Evolutionary conservation across 2,329 filamentous ascomycete genomes (phyloP), one percentile per base, ranked within the genome.

Genomic region (Apiospora malaysiana): DNA sequence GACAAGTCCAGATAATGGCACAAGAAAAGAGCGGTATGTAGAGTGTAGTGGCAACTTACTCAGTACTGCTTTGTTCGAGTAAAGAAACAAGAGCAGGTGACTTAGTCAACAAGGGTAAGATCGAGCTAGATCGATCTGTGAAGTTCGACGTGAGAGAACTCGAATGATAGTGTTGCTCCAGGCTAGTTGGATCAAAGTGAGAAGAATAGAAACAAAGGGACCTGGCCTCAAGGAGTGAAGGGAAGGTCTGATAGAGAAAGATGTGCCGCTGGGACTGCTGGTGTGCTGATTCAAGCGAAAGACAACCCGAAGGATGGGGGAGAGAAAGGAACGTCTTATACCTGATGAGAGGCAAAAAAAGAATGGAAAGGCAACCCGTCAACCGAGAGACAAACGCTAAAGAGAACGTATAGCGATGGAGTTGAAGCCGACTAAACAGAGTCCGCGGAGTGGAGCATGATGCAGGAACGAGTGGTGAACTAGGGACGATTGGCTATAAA

Each of bases 151-250:
- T 59, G 68, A 59, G 70, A 72, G 73, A 71, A 75, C 75, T 79
- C 74, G 78, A 82, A 79, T 77, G 79, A 81, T 78, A 74, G 77
- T 80, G 78, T 76, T 84, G 83, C 83, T 77, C 83, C 83, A 81
- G 83, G 83, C 83, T 79, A 76, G 72, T 77, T 72, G 73, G 73
- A 72, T 74, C 66, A 77, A 74, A 76, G 49, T 63, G 56, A 40
- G 32, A 14, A 70, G 73, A 71, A 68, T 74, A 74, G 73, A 76
- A 71, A 76, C 72, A 72, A 71, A 75, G 78, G 77, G 79, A 78
- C 66, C 79, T 78, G 77, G 79, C 79, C 81, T 81, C 71, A 81
- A 79, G 75, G 78, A 81, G 78, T 78, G 80, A 81, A 80, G 74
- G 78, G 78, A 76, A 74, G 77, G 56, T 79, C 71, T 32, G 43